These are phyloP conservation scores for Salix caprea DNA, from an alignment of 345 rosid genomes.

Conservation along the genomic window DNA sequence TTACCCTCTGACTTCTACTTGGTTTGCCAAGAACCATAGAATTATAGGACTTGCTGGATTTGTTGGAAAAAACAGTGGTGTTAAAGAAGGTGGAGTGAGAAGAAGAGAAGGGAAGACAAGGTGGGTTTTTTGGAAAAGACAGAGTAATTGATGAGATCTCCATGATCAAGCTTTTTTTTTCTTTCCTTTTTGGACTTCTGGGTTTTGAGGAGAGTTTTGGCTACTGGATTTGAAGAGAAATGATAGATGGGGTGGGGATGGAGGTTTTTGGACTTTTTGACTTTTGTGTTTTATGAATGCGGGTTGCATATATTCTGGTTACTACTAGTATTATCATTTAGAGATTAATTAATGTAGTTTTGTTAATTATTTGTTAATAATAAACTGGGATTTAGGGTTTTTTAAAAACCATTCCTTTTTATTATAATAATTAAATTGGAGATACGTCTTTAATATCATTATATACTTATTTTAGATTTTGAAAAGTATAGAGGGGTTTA, in stretches of 20 bases:
- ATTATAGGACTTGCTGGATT: slow-evolving; percentile 13
- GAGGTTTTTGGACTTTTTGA: not conserved
- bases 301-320: not conserved
- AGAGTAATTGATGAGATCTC: slow-evolving; percentile 55
- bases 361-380: too few relatives aligned
- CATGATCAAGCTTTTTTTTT: slow-evolving; percentile 29
- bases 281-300: not conserved
- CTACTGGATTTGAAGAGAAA: not conserved
- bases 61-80: slow-evolving; percentile 14
- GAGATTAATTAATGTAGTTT: too few relatives aligned
- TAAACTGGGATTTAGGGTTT: too few relatives aligned
- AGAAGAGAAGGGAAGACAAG: slow-evolving; percentile 44
- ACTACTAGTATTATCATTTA: not conserved
- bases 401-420: too few relatives aligned
- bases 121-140: slow-evolving; percentile 28
- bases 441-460: too few relatives aligned
- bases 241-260: not conserved
- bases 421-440: too few relatives aligned
- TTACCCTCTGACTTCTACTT: slow-evolving; percentile 26
- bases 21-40: slow-evolving; percentile 38
- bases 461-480: too few relatives aligned
- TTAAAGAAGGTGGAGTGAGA: slow-evolving; percentile 47
- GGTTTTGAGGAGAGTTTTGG: slow-evolving; percentile 8
- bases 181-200: slow-evolving; percentile 7
- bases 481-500: too few relatives aligned